phyloP scores from a whole-genome alignment of 2,329 filamentous ascomycete genomes.

The Rutstroemia sp. region DNA sequence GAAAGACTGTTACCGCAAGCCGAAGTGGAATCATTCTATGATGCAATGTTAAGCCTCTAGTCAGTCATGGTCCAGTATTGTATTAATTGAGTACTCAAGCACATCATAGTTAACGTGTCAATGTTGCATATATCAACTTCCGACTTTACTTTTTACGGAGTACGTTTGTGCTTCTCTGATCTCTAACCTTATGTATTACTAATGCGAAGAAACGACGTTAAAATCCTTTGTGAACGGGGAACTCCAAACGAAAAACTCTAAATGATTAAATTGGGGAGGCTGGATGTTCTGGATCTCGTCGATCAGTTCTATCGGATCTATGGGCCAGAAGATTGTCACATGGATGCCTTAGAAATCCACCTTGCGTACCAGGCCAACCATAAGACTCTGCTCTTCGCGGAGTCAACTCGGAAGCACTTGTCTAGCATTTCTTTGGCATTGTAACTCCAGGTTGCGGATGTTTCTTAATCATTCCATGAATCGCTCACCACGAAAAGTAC shows the following conservation, averaged over 20 bases:
- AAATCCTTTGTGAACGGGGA: no score
- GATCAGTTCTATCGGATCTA: constrained; percentile 1
- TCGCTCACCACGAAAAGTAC: not conserved
- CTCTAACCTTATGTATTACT: not conserved
- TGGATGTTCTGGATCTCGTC: constrained; percentile 4
- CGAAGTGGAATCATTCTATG: not conserved
- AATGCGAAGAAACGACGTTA: no score
- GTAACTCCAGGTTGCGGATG: not conserved
- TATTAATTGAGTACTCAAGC: not conserved
- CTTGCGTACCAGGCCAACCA: not conserved
- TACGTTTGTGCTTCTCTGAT: not conserved
- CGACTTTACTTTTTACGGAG: not conserved
- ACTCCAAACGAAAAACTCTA: not conserved
- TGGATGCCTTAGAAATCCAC: not conserved
- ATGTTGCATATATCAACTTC: not conserved
- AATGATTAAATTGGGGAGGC: not conserved
- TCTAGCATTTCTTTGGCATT: not conserved
- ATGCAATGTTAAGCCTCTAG: not conserved
- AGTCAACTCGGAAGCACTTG: not conserved
- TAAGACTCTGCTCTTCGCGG: not conserved
- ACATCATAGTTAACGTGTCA: constrained; percentile 1
- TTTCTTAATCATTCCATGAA: not conserved
- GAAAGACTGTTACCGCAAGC: no score
- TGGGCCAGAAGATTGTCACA: not conserved
- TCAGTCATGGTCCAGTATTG: not conserved